These are phyloP conservation scores for Cairneyella variabilis DNA, from an alignment of 495 filamentous ascomycete genomes.

Conservation along the genomic window DNA sequence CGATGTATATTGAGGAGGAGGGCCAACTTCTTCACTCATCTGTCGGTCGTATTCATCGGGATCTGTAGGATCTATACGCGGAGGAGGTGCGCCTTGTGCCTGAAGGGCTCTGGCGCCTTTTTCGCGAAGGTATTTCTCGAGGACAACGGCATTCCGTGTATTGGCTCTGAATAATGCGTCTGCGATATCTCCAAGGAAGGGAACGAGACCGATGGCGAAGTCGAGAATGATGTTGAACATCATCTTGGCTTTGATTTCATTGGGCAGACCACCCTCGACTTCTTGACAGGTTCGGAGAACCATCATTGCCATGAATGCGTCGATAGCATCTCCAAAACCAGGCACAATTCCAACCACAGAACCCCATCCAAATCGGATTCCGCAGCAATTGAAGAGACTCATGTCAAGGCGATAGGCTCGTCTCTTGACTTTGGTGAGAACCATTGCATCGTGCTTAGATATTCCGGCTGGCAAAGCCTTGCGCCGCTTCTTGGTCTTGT, in stretches of 20 bases:
- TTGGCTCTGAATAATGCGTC: slow-evolving; percentile 64
- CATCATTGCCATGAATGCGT: slow-evolving; percentile 64
- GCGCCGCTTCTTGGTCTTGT: slow-evolving; percentile 57
- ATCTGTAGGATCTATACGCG: slow-evolving; percentile 35
- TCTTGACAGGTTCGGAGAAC: slow-evolving; percentile 62
- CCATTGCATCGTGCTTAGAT: slow-evolving; percentile 70
- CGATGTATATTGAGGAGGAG: slow-evolving; percentile 15
- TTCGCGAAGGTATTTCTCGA: slow-evolving; percentile 67
- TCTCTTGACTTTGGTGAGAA: slow-evolving; percentile 76
- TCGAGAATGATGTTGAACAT: slow-evolving; percentile 72
- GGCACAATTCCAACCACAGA: slow-evolving; percentile 79
- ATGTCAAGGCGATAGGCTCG: slow-evolving; percentile 81
- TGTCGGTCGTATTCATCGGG: slow-evolving; percentile 35
- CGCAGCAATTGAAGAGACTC: slow-evolving; percentile 68
- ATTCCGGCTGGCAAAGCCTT: slow-evolving; percentile 69
- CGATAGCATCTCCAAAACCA: slow-evolving; percentile 70
- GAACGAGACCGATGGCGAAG: slow-evolving; percentile 76
- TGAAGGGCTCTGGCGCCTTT: slow-evolving; percentile 47
- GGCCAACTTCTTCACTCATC: slow-evolving; percentile 15
- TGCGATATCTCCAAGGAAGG: slow-evolving; percentile 77
- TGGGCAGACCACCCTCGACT: slow-evolving; percentile 68
- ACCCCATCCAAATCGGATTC: slow-evolving; percentile 78
- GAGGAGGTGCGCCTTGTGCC: slow-evolving; percentile 27
- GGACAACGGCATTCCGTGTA: slow-evolving; percentile 68
- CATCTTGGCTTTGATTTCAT: slow-evolving; percentile 58